Percentiles rank a stretch among this genome's conserved stretches.
These are phyloP conservation scores for Crithidia thermophila DNA, from an alignment of 208 protist genomes.

Conservation along the genomic window DNA sequence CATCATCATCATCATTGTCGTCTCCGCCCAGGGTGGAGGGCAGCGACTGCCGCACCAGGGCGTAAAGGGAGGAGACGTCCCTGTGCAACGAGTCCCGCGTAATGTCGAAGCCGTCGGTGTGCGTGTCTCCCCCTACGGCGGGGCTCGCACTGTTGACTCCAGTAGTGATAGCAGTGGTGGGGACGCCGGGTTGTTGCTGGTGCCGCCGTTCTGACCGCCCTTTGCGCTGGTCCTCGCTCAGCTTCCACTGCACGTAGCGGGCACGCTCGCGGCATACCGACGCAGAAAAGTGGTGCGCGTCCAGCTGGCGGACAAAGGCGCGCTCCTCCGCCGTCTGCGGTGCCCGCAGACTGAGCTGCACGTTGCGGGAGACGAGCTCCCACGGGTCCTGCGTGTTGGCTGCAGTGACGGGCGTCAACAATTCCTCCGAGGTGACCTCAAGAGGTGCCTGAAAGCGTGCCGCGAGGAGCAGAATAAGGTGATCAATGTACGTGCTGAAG, in stretches of 20 bases:
- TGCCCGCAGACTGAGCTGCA: constrained; percentile 52
- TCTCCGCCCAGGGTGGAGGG: constrained; percentile 45
- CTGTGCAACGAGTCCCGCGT: constrained; percentile 54
- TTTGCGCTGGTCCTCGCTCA: constrained; percentile 13
- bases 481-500: constrained; percentile 80
- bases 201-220: not conserved
- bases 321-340: constrained; percentile 65
- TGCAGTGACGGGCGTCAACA: constrained; percentile 13
- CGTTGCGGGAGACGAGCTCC: constrained; percentile 57
- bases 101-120: constrained; percentile 62
- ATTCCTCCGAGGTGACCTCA: constrained; percentile 19
- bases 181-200: not conserved
- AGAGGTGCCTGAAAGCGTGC: constrained; percentile 73
- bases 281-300: constrained; percentile 56
- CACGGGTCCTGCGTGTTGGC: constrained; percentile 33
- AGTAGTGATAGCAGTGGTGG: not conserved
- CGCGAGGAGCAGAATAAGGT: constrained; percentile 85
- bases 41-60: constrained; percentile 48
- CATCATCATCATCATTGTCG: constrained; percentile 38
- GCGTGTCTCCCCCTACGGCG: not conserved
- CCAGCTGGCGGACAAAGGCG: constrained; percentile 48
- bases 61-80: constrained; percentile 54
- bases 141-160: no score
- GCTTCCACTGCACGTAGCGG: constrained; percentile 64
- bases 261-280: constrained; percentile 66